These are phyloP conservation scores for Colletotrichum tropicicola DNA, from an alignment of 2,329 filamentous ascomycete genomes.

Conservation along the genomic window DNA sequence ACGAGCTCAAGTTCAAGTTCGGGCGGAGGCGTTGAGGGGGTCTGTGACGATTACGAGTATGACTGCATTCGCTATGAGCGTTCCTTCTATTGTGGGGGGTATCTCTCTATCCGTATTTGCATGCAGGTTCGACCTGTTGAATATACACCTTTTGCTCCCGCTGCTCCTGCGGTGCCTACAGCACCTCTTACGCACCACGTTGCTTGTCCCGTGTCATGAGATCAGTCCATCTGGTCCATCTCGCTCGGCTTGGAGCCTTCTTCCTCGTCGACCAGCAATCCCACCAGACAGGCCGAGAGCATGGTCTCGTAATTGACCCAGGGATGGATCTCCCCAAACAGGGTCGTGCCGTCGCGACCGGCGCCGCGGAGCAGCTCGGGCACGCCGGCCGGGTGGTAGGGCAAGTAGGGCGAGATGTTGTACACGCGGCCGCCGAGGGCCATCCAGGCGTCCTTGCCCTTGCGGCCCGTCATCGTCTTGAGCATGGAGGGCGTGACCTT, in stretches of 20 bases:
- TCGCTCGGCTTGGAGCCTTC: conserved; percentile 49
- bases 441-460: conserved; percentile 90
- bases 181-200: too few relatives aligned
- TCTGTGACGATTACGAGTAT: conserved; percentile 1
- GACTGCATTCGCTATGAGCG: conserved; percentile 1
- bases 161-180: too few relatives aligned
- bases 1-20: conserved; percentile 66
- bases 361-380: conserved; percentile 75
- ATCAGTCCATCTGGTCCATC: conserved; percentile 71
- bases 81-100: conserved; percentile 38
- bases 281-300: conserved; percentile 70
- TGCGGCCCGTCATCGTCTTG: conserved; percentile 80
- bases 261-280: conserved; percentile 69
- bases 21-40: conserved; percentile 53
- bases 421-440: conserved; percentile 91
- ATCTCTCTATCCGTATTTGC: conserved; percentile 38
- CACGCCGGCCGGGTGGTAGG: conserved; percentile 90
- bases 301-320: conserved; percentile 80
- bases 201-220: too few relatives aligned
- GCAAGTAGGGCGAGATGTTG: conserved; percentile 88
- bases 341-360: conserved; percentile 66
- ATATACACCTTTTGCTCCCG: not conserved
- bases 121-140: not conserved
- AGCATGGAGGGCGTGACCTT: conserved; percentile 87
- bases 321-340: conserved; percentile 74